These are phyloP conservation scores for Psilocybe sp. DNA, from an alignment of 768 basidiomycete genomes.

Conservation along the genomic window DNA sequence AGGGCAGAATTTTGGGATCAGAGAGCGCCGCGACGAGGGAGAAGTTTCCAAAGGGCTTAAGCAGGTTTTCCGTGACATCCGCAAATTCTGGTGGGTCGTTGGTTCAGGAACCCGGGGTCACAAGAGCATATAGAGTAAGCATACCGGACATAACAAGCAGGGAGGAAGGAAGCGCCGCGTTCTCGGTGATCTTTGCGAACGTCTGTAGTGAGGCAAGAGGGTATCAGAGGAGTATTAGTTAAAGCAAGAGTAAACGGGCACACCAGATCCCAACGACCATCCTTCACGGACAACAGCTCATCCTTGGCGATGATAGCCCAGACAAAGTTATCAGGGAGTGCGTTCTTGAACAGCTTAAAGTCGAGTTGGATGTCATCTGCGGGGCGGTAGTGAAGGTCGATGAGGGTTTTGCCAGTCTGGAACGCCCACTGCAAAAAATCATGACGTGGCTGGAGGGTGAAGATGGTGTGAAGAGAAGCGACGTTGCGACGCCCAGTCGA, in stretches of 20 bases:
- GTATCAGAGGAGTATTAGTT: background rate
- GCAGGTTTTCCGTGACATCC: conserved; percentile 76
- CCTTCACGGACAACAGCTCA: conserved; percentile 65
- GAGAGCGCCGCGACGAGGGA: conserved; percentile 55
- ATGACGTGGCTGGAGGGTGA: conserved; percentile 80
- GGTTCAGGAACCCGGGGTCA: background rate
- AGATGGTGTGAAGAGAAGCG: conserved; percentile 74
- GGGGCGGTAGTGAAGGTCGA: conserved; percentile 75
- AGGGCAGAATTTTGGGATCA: conserved; percentile 61
- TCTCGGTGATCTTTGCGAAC: conserved; percentile 78
- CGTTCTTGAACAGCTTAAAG: conserved; percentile 61
- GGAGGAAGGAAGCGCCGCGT: conserved; percentile 52
- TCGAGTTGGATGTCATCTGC: conserved; percentile 74
- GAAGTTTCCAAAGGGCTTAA: conserved; percentile 54
- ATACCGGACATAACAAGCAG: conserved; percentile 77
- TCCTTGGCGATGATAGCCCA: conserved; percentile 85
- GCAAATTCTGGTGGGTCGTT: conserved; percentile 58
- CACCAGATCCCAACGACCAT: conserved; percentile 85
- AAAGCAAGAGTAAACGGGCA: conserved; percentile 24
- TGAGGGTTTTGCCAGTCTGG: conserved; percentile 58
- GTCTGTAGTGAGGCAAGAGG: conserved; percentile 45
- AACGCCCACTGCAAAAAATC: conserved; percentile 68
- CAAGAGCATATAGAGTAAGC: conserved; percentile 3
- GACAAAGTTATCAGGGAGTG: conserved; percentile 62
- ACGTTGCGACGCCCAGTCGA: conserved; percentile 83